Percentiles rank a stretch among this genome's conserved stretches.
phyloP scores from a whole-genome alignment of 371 early-diverging fungal genomes.

The Syncephalastrum racemosum region DNA sequence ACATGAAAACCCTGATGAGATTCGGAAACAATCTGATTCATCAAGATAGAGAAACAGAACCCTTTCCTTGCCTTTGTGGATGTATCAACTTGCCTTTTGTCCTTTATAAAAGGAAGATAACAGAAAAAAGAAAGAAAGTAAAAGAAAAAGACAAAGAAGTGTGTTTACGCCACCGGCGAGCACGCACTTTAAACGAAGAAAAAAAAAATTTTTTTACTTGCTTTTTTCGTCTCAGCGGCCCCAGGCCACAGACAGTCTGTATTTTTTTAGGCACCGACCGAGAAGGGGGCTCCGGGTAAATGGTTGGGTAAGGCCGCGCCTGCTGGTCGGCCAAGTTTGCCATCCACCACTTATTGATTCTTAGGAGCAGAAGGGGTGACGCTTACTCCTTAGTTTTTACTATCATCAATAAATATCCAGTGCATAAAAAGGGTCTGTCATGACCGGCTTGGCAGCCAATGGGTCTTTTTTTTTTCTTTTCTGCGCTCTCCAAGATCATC shows the following conservation, averaged over 20 bases:
- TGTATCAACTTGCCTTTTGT: not conserved
- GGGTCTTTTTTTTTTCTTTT: too few species aligned
- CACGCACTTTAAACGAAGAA: not conserved
- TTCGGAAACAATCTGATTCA: conserved; percentile 5
- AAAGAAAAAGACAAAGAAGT: conserved; percentile 1
- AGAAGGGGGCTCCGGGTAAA: too few species aligned
- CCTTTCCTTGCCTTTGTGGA: not conserved
- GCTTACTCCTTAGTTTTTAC: conserved; percentile 5
- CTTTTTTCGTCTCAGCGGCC: too few species aligned
- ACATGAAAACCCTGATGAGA: conserved; percentile 17
- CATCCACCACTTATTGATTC: not conserved
- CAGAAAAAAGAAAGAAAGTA: not conserved
- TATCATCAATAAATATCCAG: not conserved
- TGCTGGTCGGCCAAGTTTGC: too few species aligned
- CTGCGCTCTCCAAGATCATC: too few species aligned
- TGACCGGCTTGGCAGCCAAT: too few species aligned
- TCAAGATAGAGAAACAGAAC: not conserved
- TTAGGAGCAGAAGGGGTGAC: conserved; percentile 2
- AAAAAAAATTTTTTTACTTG: not conserved
- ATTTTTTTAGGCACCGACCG: too few species aligned
- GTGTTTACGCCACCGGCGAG: conserved; percentile 4
- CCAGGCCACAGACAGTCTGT: too few species aligned
- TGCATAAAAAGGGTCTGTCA: not conserved
- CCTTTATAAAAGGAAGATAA: not conserved
- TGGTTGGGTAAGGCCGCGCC: too few species aligned